A percentile compares a stretch with the other conserved stretches of the same genome.
These are phyloP conservation scores for Glomus cerebriforme DNA, from an alignment of 192 early-diverging fungal species.

Conservation along the genomic window DNA sequence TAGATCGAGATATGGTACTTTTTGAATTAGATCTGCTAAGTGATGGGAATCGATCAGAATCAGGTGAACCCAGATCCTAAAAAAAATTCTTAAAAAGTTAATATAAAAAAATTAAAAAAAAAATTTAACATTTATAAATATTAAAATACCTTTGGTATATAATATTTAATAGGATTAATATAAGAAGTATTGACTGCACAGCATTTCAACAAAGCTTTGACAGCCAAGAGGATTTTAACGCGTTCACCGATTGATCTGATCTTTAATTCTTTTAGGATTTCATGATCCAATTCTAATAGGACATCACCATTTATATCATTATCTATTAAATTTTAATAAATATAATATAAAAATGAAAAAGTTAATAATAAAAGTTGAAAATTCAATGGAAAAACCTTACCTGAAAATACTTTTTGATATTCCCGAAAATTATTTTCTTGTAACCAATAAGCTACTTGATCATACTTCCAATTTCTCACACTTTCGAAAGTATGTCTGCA, in stretches of 20 bases:
- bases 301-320: conserved; percentile 83
- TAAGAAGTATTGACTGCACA: conserved; percentile 42
- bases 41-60: conserved; percentile 13
- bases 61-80: conserved; percentile 2
- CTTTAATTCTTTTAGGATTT: conserved; percentile 78
- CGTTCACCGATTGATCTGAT: conserved; percentile 83
- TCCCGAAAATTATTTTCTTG: conserved; percentile 53
- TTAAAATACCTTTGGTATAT: too few relatives aligned
- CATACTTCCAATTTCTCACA: conserved; percentile 52
- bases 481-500: conserved; percentile 6
- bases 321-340: conserved; percentile 40
- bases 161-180: too few relatives aligned
- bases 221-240: conserved; percentile 75
- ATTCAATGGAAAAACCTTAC: not conserved
- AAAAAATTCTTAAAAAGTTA: not conserved
- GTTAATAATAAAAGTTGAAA: not conserved
- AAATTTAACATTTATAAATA: not conserved
- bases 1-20: too few relatives aligned
- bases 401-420: conserved; percentile 49
- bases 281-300: conserved; percentile 82
- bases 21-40: conserved; percentile 14
- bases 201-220: conserved; percentile 69
- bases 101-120: not conserved
- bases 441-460: conserved; percentile 55
- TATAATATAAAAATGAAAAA: not conserved